These are phyloP conservation scores for Tirmania nivea DNA, from an alignment of 495 filamentous ascomycete species.

Conservation along the genomic window DNA sequence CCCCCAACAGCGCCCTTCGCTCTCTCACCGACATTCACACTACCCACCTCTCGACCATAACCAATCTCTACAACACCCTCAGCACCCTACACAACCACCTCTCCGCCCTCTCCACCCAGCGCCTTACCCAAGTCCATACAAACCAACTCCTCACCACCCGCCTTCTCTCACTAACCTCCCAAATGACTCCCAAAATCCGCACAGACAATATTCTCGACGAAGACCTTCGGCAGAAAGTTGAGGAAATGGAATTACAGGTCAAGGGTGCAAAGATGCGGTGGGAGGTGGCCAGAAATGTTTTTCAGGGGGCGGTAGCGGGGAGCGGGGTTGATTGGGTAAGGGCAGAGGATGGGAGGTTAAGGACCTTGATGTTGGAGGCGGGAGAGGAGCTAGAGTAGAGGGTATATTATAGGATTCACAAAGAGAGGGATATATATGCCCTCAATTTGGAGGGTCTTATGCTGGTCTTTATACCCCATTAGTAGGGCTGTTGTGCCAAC, in stretches of 20 bases:
- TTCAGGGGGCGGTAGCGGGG: slow-evolving; percentile 9
- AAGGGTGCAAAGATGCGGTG: slow-evolving; percentile 10
- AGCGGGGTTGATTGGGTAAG: not conserved
- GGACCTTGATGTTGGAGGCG: not conserved
- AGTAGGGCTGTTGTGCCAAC: too few species aligned
- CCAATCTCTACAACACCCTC: not conserved
- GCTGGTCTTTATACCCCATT: too few species aligned
- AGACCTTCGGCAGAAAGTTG: not conserved
- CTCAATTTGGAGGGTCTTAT: too few species aligned
- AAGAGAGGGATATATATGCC: too few species aligned
- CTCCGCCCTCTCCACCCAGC: not conserved
- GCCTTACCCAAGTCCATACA: not conserved
- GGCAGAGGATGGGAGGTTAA: not conserved
- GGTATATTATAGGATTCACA: not conserved
- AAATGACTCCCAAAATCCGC: not conserved
- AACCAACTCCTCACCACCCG: not conserved
- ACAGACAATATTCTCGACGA: not conserved
- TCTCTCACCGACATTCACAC: not conserved
- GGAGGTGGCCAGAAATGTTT: slow-evolving; percentile 15
- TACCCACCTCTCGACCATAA: not conserved
- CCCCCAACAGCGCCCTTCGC: not conserved
- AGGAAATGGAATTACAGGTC: slow-evolving; percentile 5
- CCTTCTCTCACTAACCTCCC: not conserved
- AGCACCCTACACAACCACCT: not conserved
- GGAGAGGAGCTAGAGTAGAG: not conserved